These are phyloP conservation scores for Aristolochia californica DNA, from an alignment of 164 flowering plant genomes.

Conservation along the genomic window DNA sequence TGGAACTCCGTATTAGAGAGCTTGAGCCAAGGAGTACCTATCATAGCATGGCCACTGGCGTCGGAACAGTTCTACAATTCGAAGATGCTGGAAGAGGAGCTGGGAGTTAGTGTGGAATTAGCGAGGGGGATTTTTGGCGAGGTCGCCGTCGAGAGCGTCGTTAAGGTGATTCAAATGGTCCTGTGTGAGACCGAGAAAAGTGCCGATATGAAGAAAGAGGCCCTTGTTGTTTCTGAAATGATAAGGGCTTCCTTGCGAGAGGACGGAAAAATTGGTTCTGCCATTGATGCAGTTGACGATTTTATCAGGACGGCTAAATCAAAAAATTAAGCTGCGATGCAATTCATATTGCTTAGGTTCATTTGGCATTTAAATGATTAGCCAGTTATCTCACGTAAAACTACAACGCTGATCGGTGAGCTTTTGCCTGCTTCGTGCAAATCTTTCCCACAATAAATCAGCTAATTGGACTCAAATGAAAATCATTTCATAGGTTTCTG, in stretches of 20 bases:
- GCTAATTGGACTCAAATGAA: background rate
- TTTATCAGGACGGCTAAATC: no score
- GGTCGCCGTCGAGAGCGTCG: constrained; percentile 3
- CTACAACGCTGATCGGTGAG: background rate
- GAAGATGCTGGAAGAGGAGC: constrained; percentile 16
- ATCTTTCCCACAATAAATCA: no score
- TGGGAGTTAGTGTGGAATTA: constrained; percentile 14
- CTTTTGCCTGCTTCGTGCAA: no score
- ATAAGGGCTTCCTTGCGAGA: constrained; percentile 6
- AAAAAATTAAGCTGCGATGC: background rate
- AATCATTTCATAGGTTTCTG: background rate
- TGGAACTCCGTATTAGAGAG: constrained; percentile 25
- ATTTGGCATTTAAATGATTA: background rate
- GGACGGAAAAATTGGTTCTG: constrained; percentile 3
- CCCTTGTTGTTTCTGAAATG: constrained; percentile 5
- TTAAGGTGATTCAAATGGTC: constrained; percentile 4
- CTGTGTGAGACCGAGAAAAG: constrained; percentile 9
- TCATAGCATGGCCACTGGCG: constrained; percentile 16
- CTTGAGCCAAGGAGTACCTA: constrained; percentile 13
- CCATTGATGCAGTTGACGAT: background rate
- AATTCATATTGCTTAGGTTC: background rate
- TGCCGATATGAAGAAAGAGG: constrained; percentile 11
- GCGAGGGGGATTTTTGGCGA: constrained; percentile 11
- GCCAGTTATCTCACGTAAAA: background rate
- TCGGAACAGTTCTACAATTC: constrained; percentile 17